These are phyloP conservation scores for Melocanna baccifera DNA, from an alignment of 176 grass and related monocot species.

Conservation along the genomic window DNA sequence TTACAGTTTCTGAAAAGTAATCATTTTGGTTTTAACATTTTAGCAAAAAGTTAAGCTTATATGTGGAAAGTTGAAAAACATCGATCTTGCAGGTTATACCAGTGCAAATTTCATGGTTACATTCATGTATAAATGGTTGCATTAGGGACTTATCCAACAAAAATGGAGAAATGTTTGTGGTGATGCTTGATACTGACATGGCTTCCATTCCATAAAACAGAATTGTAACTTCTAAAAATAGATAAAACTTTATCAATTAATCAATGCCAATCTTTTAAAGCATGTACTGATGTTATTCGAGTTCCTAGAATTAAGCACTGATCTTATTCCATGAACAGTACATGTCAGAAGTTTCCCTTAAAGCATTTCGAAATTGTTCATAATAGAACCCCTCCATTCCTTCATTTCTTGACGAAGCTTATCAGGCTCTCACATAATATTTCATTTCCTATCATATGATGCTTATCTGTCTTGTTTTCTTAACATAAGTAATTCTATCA, in stretches of 20 bases:
- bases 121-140: background rate
- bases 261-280: background rate
- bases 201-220: background rate
- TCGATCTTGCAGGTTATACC: background rate
- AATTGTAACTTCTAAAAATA: background rate
- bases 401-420: background rate
- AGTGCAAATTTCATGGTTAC: background rate
- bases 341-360: background rate
- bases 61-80: background rate
- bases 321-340: background rate
- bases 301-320: background rate
- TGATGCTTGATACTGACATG: background rate
- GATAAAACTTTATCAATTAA: background rate
- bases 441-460: background rate
- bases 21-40: background rate
- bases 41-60: background rate
- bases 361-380: background rate
- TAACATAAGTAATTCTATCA: background rate
- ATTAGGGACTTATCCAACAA: background rate
- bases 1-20: conserved; percentile 9
- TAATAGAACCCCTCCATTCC: background rate
- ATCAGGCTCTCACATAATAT: background rate
- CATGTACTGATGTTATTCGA: background rate
- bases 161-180: background rate
- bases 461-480: background rate